Conservation (phyloP, 805 yeast species). For the Metschnikowia cubensis region DNA sequence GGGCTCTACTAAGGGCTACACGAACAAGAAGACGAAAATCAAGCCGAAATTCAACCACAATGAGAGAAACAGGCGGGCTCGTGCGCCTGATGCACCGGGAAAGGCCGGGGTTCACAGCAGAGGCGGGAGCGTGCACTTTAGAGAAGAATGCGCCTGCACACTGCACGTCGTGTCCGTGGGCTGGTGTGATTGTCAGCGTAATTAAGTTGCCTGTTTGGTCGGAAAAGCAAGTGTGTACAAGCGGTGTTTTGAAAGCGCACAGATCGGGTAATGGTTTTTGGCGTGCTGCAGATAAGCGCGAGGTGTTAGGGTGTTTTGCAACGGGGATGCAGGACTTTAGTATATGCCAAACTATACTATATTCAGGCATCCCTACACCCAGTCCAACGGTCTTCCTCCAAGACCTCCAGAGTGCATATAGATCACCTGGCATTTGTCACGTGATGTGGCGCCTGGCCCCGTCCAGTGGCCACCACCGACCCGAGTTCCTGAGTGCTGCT, state of each 20-base stretch:
- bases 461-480: too few species aligned
- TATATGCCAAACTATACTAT: too few species aligned
- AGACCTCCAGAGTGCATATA: too few species aligned
- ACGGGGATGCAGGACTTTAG: too few species aligned
- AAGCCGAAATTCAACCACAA: too few species aligned
- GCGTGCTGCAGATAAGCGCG: background rate
- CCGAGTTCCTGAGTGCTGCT: too few species aligned
- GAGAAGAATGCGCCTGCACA: slow-evolving; percentile 1
- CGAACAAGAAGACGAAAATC: too few species aligned
- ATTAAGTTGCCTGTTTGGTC: slow-evolving; percentile 3
- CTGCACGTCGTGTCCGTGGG: background rate
- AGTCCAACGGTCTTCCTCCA: too few species aligned
- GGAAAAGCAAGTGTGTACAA: slow-evolving; percentile 4
- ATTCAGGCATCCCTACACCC: too few species aligned
- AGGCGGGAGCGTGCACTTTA: background rate
- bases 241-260: slow-evolving; percentile 2
- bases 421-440: too few species aligned
- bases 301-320: background rate
- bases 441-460: too few species aligned
- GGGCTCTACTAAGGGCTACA: background rate
- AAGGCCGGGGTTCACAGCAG: background rate
- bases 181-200: slow-evolving; percentile 1
- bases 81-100: background rate
- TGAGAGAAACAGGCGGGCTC: background rate
- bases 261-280: background rate